Conservation (phyloP, 2,329 filamentous ascomycete genomes). For the Microcyclospora pomicola region DNA sequence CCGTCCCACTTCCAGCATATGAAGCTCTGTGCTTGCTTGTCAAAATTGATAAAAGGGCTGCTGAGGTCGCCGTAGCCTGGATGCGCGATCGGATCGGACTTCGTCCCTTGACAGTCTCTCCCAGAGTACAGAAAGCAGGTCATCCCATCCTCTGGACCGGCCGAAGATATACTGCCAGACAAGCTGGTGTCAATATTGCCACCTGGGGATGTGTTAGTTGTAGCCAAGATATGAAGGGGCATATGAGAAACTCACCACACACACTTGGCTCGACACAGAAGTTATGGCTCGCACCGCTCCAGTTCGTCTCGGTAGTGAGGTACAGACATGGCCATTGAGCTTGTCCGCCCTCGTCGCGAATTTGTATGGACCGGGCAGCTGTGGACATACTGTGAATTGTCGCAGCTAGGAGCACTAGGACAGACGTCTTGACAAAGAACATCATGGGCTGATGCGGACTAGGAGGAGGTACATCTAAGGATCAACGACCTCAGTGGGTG, state of each 20-base stretch:
- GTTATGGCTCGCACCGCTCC: constrained; percentile 7
- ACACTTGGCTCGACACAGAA: constrained; percentile 3
- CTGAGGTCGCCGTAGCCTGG: constrained; percentile 8
- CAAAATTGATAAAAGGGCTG: constrained; percentile 5
- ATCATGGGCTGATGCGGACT: no score
- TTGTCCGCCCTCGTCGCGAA: no score
- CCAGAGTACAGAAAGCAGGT: constrained; percentile 6
- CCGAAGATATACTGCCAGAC: constrained; percentile 7
- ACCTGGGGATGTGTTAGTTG: not conserved
- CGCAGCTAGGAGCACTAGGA: no score
- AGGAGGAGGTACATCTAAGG: no score
- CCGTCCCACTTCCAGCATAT: constrained; percentile 8
- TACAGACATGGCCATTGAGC: constrained; percentile 4
- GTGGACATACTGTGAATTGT: no score
- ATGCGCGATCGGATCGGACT: constrained; percentile 5
- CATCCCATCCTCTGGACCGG: constrained; percentile 7
- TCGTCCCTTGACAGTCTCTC: constrained; percentile 4
- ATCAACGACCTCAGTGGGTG: no score
- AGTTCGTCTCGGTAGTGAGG: constrained; percentile 7
- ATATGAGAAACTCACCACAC: constrained; percentile 4
- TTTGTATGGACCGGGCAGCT: no score
- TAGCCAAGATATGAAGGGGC: not conserved
- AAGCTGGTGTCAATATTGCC: constrained; percentile 4
- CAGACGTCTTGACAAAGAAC: no score
- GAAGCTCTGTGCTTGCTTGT: constrained; percentile 7